Percentiles rank a stretch among this genome's conserved stretches.
Conservation (phyloP, 2,329 filamentous ascomycete genomes). For the Aspergillus arachidicola region DNA sequence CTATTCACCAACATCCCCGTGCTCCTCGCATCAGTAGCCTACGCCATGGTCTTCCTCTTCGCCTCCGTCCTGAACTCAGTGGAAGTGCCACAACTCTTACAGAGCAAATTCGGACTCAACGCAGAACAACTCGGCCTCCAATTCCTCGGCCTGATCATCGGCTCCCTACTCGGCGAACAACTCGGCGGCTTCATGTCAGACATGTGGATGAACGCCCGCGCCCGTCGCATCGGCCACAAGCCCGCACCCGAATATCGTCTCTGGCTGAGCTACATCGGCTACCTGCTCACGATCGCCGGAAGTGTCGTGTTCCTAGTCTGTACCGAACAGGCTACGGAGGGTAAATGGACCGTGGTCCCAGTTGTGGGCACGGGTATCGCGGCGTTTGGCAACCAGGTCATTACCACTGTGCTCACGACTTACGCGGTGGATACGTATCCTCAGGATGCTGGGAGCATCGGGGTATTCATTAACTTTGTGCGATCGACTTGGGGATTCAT, state of each 20-base stretch:
- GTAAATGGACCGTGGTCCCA: slow-evolving; percentile 59
- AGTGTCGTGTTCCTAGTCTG: slow-evolving; percentile 60
- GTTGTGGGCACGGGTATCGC: slow-evolving; percentile 57
- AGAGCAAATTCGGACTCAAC: slow-evolving; percentile 59
- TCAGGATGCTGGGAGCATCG: slow-evolving; percentile 57
- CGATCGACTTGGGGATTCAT: slow-evolving; percentile 43
- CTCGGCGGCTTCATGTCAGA: slow-evolving; percentile 59
- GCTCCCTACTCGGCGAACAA: slow-evolving; percentile 61
- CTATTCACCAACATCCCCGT: slow-evolving; percentile 52
- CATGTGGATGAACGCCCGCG: slow-evolving; percentile 55
- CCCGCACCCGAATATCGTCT: slow-evolving; percentile 56
- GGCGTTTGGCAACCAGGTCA: slow-evolving; percentile 62
- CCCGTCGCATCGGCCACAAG: slow-evolving; percentile 36
- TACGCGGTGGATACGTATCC: slow-evolving; percentile 62
- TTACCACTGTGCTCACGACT: slow-evolving; percentile 64
- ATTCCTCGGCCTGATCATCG: slow-evolving; percentile 60
- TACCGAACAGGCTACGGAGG: slow-evolving; percentile 46
- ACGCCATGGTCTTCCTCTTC: slow-evolving; percentile 62
- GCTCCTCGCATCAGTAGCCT: slow-evolving; percentile 54
- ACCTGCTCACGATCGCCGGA: slow-evolving; percentile 55
- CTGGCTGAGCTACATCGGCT: slow-evolving; percentile 60
- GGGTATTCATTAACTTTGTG: slow-evolving; percentile 62
- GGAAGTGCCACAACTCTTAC: slow-evolving; percentile 62
- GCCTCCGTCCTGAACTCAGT: slow-evolving; percentile 57
- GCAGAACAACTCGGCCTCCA: slow-evolving; percentile 62